A percentile compares a stretch with the other conserved stretches of the same genome.
phyloP scores from a whole-genome alignment of 345 rosid species.

The Ceriops zippeliana region DNA sequence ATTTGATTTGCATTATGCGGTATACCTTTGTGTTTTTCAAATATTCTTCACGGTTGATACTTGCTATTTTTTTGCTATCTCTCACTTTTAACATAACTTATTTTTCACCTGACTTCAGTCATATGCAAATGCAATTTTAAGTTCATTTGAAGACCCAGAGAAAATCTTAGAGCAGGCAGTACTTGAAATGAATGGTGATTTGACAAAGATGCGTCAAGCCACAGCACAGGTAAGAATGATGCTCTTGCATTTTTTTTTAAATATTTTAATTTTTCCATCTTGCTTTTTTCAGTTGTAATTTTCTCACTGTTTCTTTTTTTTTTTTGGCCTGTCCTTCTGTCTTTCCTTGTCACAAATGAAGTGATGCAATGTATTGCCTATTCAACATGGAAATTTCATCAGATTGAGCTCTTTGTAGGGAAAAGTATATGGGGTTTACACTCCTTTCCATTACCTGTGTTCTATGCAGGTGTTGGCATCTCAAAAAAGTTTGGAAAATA shows the following conservation, averaged over 20 bases:
- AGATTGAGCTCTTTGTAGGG: background rate
- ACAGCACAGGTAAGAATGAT: conserved; percentile 65
- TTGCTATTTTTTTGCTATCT: background rate
- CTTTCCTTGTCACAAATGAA: background rate
- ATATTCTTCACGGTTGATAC: background rate
- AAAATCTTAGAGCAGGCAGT: conserved; percentile 75
- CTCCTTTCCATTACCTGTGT: background rate
- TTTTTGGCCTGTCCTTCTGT: background rate
- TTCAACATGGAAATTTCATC: background rate
- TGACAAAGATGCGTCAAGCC: conserved; percentile 82
- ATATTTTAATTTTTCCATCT: background rate
- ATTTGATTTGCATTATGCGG: conserved; percentile 6
- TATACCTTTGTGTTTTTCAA: background rate
- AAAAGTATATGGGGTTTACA: background rate
- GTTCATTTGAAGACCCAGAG: conserved; percentile 77
- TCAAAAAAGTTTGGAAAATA: conserved; percentile 71
- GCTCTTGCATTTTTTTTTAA: background rate
- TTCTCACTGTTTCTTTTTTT: background rate
- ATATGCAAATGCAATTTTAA: conserved; percentile 67
- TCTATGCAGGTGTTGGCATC: conserved; percentile 63
- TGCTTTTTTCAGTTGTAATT: background rate
- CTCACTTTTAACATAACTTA: conserved; percentile 5
- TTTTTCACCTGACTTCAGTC: conserved; percentile 45
- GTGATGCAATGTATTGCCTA: background rate
- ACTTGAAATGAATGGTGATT: conserved; percentile 78